Base-by-base conservation (phyloP, 75 land plant species). In the Cryptomeria japonica region DNA sequence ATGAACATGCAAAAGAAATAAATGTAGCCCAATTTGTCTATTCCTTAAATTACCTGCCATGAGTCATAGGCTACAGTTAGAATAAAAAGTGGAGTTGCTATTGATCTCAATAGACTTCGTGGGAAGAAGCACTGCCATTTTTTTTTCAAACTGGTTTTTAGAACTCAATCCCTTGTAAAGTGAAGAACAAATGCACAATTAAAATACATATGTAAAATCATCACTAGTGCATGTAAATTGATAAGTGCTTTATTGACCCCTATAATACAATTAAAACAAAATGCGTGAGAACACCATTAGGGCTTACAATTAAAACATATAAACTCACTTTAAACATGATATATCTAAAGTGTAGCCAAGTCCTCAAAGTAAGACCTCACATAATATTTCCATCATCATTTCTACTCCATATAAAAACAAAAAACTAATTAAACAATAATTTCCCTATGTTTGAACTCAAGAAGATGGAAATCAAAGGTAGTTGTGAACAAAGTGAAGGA, bases 31-130 rank as follows among this genome's bases (percentile, higher is more conserved):
- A 6, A 38, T 38, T 22, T 39, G 6, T 36, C 3, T n/a, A n/a
- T n/a, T n/a, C n/a, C n/a, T n/a, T n/a, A n/a, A n/a, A n/a, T n/a
- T 92, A 96, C 99, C 97, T 96, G 97, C 99, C 99, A 97, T 72
- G 94, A 86, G 90, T 97, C 99, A 92, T 97, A 97, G 61, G 95
- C 99, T 44, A 95, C 90, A 88, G 96, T 97, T 80, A 97, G 88
- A 86, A 96, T 78, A 88, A 96, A 97, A 47, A 94, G 72, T 3
- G 99, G 99, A 44, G 99, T 95, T 87, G 90, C 91, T 16, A 95
- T 91, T 56, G 70, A 56, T 6, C 85, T 55, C 58, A 97, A 56
- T 47, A 96, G 31, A 79, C 95, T 91, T 83, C 94, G 93, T 38
- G 99, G 97, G 80, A 97, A 97, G 84, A 97, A 94, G 80, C 97